Conservation (phyloP, 2,329 filamentous ascomycete genomes). For the Monosporascus sp. region DNA sequence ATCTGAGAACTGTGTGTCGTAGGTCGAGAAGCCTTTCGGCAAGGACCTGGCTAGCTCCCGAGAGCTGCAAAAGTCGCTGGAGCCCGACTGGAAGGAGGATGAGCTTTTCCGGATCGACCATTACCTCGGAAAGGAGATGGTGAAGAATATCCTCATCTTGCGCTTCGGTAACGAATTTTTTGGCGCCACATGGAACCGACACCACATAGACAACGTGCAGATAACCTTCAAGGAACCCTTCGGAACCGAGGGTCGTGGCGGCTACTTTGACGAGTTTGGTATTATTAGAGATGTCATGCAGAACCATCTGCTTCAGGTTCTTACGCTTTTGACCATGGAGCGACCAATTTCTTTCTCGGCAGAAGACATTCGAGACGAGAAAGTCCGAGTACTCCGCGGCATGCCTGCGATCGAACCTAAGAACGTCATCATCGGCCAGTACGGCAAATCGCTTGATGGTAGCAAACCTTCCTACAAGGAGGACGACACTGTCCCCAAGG, state of each 20-base stretch:
- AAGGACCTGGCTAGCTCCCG: conserved; percentile 94
- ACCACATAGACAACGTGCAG: conserved; percentile 99
- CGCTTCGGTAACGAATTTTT: conserved; percentile 99
- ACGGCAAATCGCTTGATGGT: conserved; percentile 91
- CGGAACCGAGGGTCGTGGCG: conserved; percentile 93
- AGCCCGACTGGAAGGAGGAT: conserved; percentile 97
- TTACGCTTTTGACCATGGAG: conserved; percentile 97
- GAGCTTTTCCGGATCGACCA: conserved; percentile 99
- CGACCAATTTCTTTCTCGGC: conserved; percentile 96
- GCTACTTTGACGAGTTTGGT: conserved; percentile 99
- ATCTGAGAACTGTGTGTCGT: conserved; percentile 11
- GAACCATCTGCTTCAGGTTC: conserved; percentile 94
- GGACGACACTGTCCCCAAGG: conserved; percentile 95
- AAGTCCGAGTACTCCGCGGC: conserved; percentile 88
- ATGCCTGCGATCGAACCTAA: conserved; percentile 96
- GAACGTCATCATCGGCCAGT: conserved; percentile 99
- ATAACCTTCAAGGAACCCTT: conserved; percentile 99
- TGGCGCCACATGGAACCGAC: conserved; percentile 96
- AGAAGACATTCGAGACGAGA: conserved; percentile 97
- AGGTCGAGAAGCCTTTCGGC: conserved; percentile 99
- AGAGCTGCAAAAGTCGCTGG: conserved; percentile 88
- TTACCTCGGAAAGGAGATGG: conserved; percentile 99
- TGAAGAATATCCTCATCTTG: conserved; percentile 98
- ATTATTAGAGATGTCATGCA: conserved; percentile 99
- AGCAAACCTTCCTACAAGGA: conserved; percentile 98